Base-by-base conservation (phyloP, 2,329 filamentous ascomycete species). In the Hyphodiscus sp. region DNA sequence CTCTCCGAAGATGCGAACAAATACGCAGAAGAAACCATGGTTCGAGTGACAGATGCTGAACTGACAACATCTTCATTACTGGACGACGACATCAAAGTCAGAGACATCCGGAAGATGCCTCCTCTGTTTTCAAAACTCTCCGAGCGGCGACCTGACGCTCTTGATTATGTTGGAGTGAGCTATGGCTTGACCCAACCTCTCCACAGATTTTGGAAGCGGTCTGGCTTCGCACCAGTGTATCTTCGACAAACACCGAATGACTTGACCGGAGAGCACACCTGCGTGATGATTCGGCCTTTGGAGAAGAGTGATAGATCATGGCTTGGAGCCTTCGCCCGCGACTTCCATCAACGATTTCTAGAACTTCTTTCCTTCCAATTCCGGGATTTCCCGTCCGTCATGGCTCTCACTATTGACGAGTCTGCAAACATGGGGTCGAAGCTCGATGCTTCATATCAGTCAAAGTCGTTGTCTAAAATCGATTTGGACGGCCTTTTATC, bases 171-270 rank as follows among this genome's bases (percentile, higher is more conserved):
- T 16, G 94, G 95, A 67, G 95, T 99, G 48, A 95, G 89, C 65
- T 99, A 95, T 68, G 95, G 94, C 50, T 76, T 99, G 53, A 99
- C 94, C 0, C 78, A 85, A 41, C 79, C 82, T 15, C 82, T 99
- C 15, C 94, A 96, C 74, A 95, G 89, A 67, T 99, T 99, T 77
- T 99, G 94, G 94, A 96, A 96, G 73, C 86, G 88, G 38, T 82
- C 87, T 16, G 77, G 78, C 0, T 99, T 96, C 69, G 82, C 85
- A 1, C 94, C 94, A 0, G 89, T 99, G 0, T 99, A 99, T 66
- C 79, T 99, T 15, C 82, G 94, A 33, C 94, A 99, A 74, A 99
- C 95, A 2, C 79, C 94, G 49, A 99, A 97, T 68, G 94, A 97
- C 53, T 78, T 99, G 45, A 99, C 95, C 0, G 94, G 94, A 52